Base-by-base conservation (phyloP, 1,284 basidiomycete genomes). In the Phenoliferia sp. region DNA sequence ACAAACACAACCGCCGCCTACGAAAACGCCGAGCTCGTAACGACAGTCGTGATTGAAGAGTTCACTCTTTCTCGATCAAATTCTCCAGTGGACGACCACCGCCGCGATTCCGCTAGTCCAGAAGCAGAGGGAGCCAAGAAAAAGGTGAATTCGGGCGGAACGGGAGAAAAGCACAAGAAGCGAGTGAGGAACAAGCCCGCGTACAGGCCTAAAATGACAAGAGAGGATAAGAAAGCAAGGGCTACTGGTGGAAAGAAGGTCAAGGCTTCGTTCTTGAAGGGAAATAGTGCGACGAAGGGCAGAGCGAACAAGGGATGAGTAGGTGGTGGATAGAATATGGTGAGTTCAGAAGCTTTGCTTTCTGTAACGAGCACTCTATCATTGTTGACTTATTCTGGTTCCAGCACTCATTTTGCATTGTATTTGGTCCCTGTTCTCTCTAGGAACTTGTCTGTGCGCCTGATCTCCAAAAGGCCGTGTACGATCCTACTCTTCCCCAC, bases 201-300 rank as follows among this genome's bases (percentile, higher is more conserved):
- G 63, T 64, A 62, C 10, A 35, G 69, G 56, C 67, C 67, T 10
- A 73, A 73, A 56, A 36, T 73, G 66, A 67, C 62, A 31, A 44
- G 62, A n/a, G 60, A 71, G 62, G 64, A 73, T n/a, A 68, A 68
- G 66, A 72, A 69, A 65, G 66, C 67, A n/a, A 59, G 64, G 28
- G 66, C 62, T 16, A 72, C 62, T n/a, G 69, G 68, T 1, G 63
- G 64, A 5, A 73, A 73, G 59, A 62, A 62, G 61, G 58, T 61
- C 52, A 69, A 69, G 68, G 67, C 64, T n/a, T 50, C 65, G 57
- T 35, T 68, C 29, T 33, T 60, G 44, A 63, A 62, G 50, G 54
- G 64, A 61, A 70, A 66, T 62, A 68, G 64, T 52, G 70, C 66
- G 33, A 72, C 70, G 22, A 69, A 70, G 57, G 70, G 44, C 34